Conservation (phyloP, 768 basidiomycete genomes). For the Crucibulum laeve region DNA sequence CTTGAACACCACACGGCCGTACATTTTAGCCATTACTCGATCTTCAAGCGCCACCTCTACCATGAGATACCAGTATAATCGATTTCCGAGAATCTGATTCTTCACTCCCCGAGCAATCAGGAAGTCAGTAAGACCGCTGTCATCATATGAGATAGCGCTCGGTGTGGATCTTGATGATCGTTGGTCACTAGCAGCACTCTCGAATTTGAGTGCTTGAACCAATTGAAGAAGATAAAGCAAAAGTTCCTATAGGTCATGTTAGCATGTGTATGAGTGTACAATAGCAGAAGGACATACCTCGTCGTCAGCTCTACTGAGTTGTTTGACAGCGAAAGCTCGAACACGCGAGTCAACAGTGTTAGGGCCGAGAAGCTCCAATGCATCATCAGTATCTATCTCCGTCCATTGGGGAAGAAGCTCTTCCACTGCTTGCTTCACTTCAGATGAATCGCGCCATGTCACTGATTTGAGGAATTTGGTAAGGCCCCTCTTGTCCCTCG, state of each 20-base stretch:
- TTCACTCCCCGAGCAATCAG: conserved; percentile 80
- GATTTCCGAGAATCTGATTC: conserved; percentile 83
- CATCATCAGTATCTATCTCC: conserved; percentile 95
- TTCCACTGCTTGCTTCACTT: conserved; percentile 97
- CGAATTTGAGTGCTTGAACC: conserved; percentile 97
- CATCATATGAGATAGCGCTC: conserved; percentile 80
- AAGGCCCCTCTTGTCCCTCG: conserved; percentile 85
- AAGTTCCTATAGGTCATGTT: conserved; percentile 61
- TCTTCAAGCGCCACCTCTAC: conserved; percentile 92
- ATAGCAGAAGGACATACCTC: conserved; percentile 52
- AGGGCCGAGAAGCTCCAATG: conserved; percentile 90
- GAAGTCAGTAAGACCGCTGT: conserved; percentile 92
- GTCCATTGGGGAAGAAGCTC: conserved; percentile 95
- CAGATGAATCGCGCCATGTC: conserved; percentile 93
- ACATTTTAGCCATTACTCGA: conserved; percentile 87
- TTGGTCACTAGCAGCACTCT: conserved; percentile 75
- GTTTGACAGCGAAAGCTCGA: conserved; percentile 89
- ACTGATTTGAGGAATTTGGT: conserved; percentile 98
- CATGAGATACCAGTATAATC: conserved; percentile 97
- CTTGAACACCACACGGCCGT: conserved; percentile 83
- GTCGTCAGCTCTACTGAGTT: conserved; percentile 88
- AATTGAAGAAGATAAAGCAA: conserved; percentile 90
- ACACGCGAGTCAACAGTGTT: conserved; percentile 88
- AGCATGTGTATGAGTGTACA: conserved; percentile 1
- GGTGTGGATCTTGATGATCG: conserved; percentile 68